Base-by-base conservation (phyloP, 2,329 filamentous ascomycete species). In the Ophiosphaerella korrae region DNA sequence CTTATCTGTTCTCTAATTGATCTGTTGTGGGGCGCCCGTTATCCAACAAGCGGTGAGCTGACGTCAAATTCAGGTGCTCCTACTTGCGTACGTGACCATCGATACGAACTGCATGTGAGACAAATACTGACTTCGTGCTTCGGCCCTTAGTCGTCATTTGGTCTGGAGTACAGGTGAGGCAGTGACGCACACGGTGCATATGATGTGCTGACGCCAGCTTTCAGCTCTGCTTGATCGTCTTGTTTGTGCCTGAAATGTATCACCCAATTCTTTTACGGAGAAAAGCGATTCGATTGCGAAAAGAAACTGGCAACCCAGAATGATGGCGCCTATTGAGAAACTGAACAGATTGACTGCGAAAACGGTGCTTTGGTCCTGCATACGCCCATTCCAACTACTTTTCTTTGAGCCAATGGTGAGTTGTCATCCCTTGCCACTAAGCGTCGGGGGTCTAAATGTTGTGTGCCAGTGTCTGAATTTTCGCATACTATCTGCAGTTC, bases 201-300 rank as follows among this genome's bases (percentile, higher is more conserved):
- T 42, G 43, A 52, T 40, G 49, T 48, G 54, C 50, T 66, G 50
- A 66, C 42, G 41, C 56, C 48, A 50, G 44, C 24, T 37, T 79
- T 7, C 74, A 91, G 63, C 79, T 90, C 42, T 68, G 80, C 9
- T 76, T 84, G 52, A 86, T 96, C 45, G 68, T 86, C 31, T 68
- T 90, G 31, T 78, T 92, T 37, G 90, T 96, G 2, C 92, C 92
- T 5, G 92, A 97, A 76, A 97, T 92, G 1, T 96, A 94, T 71
- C 89, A 81, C 55, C 82, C 82, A 18, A 82, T 92, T 13, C 76
- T 94, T 41, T 78, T 96, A 36, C 83, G 86, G 45, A 80, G 82
- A 38, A 95, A 94, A 70, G 92, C 92, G 2, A 78, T 79, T 46
- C 79, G 78, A 48, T 71, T 92, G 29, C 86, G 92, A 46, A 82